Evolutionary conservation across 2,329 filamentous ascomycete genomes (phyloP).

Genomic region (Talaromyces sp.): DNA sequence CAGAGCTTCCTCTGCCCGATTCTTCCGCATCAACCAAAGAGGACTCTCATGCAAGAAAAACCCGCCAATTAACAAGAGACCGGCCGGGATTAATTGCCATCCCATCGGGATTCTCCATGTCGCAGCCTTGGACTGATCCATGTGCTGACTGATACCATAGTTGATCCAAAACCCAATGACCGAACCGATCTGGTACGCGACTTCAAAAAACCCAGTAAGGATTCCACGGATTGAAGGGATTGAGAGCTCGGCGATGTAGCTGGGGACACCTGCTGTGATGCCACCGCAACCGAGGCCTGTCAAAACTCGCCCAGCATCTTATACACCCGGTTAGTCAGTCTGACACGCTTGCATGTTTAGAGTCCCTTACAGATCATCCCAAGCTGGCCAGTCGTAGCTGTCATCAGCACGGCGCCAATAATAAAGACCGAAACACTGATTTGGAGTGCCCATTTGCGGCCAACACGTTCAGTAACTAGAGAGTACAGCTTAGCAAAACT

Average conservation of each 20-base stretch:
- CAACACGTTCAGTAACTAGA: slow-evolving; percentile 55
- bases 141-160: slow-evolving; percentile 16
- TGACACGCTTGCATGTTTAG: not conserved
- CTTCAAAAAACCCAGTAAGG: slow-evolving; percentile 54
- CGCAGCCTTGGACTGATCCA: not conserved
- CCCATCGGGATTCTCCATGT: slow-evolving; percentile 39
- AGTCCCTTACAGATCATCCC: not conserved
- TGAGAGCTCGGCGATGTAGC: slow-evolving; percentile 56
- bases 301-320: slow-evolving; percentile 50
- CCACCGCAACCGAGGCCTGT: slow-evolving; percentile 55
- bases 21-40: slow-evolving; percentile 64
- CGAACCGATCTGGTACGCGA: slow-evolving; percentile 51
- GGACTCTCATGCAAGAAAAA: slow-evolving; percentile 62
- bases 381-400: slow-evolving; percentile 51
- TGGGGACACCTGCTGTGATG: slow-evolving; percentile 54
- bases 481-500: not conserved
- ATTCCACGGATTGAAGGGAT: slow-evolving; percentile 55
- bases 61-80: slow-evolving; percentile 47
- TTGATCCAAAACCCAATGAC: slow-evolving; percentile 50
- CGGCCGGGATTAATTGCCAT: slow-evolving; percentile 36
- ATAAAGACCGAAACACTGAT: slow-evolving; percentile 61
- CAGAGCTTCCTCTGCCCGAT: slow-evolving; percentile 62
- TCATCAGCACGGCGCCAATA: slow-evolving; percentile 67
- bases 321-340: not conserved
- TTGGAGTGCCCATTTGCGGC: slow-evolving; percentile 60